Percentiles rank a stretch among this genome's conserved stretches.
phyloP scores from a whole-genome alignment of 495 filamentous ascomycete species.

The Penicillium turbatum region DNA sequence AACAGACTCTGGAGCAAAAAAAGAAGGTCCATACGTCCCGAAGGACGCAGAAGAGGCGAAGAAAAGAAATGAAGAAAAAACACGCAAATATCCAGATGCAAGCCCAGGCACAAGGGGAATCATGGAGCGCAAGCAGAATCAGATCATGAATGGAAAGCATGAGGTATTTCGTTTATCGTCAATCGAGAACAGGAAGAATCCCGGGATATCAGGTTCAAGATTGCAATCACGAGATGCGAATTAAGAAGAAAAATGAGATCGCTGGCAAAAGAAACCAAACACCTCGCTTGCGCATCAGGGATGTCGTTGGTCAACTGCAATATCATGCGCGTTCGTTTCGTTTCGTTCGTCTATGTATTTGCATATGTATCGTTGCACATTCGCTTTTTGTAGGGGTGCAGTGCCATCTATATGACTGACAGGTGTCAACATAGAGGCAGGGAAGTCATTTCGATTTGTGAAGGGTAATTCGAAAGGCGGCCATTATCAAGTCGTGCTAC shows the following conservation, averaged over 20 bases:
- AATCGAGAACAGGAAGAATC: not conserved
- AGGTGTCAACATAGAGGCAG: constrained; percentile 3
- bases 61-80: constrained; percentile 1
- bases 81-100: constrained; percentile 8
- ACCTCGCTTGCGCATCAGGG: constrained; percentile 29
- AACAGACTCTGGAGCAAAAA: constrained; percentile 4
- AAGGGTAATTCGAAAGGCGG: constrained; percentile 3
- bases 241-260: constrained; percentile 12
- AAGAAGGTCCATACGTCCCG: constrained; percentile 6
- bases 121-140: constrained; percentile 4
- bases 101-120: constrained; percentile 10
- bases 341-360: constrained; percentile 31
- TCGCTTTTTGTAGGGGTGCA: constrained; percentile 18
- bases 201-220: constrained; percentile 2
- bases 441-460: constrained; percentile 7
- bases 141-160: constrained; percentile 6
- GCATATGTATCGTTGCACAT: constrained; percentile 30
- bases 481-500: constrained; percentile 1
- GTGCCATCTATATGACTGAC: constrained; percentile 1
- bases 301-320: constrained; percentile 25
- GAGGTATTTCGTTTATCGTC: not conserved
- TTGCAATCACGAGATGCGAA: constrained; percentile 11
- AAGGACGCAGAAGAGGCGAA: constrained; percentile 6
- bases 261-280: constrained; percentile 29
- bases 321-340: constrained; percentile 29